Conservation (phyloP, 176 grass and related monocot genomes). For the Oryza meyeriana region DNA sequence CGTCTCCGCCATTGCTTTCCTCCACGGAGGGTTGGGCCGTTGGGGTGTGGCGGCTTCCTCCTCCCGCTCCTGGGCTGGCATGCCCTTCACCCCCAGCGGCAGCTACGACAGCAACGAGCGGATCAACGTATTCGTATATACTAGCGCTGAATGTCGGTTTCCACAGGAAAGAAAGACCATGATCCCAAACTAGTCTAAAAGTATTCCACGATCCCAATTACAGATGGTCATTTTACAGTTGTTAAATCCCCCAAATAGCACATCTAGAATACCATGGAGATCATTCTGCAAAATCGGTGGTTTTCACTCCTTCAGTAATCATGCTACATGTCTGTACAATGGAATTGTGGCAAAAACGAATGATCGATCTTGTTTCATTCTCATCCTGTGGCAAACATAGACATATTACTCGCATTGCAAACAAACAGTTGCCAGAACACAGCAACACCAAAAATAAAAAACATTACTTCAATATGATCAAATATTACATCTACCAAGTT, state of each 20-base stretch:
- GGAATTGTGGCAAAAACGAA: not conserved
- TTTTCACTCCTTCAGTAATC: not conserved
- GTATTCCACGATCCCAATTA: too few relatives aligned
- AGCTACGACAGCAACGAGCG: too few relatives aligned
- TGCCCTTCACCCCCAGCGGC: too few relatives aligned
- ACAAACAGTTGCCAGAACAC: not conserved
- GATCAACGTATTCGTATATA: too few relatives aligned
- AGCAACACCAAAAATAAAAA: conserved; percentile 5
- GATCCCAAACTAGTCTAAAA: too few relatives aligned
- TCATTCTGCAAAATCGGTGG: not conserved
- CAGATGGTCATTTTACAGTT: not conserved
- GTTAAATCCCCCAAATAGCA: too few relatives aligned
- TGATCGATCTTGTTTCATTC: not conserved
- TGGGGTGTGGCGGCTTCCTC: too few relatives aligned
- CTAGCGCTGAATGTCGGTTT: not conserved
- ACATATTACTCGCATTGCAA: conserved; percentile 23
- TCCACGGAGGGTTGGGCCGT: too few relatives aligned
- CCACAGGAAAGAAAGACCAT: not conserved
- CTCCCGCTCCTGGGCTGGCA: too few relatives aligned
- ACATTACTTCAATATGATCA: not conserved
- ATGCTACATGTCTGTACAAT: not conserved
- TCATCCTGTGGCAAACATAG: conserved; percentile 1
- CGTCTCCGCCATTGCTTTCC: too few relatives aligned
- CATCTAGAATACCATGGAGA: too few relatives aligned
- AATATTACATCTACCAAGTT: conserved; percentile 6